Evolutionary conservation across 228 moss, liverwort and hornwort genomes (phyloP).

Genomic region (Sphagnum fallax): DNA sequence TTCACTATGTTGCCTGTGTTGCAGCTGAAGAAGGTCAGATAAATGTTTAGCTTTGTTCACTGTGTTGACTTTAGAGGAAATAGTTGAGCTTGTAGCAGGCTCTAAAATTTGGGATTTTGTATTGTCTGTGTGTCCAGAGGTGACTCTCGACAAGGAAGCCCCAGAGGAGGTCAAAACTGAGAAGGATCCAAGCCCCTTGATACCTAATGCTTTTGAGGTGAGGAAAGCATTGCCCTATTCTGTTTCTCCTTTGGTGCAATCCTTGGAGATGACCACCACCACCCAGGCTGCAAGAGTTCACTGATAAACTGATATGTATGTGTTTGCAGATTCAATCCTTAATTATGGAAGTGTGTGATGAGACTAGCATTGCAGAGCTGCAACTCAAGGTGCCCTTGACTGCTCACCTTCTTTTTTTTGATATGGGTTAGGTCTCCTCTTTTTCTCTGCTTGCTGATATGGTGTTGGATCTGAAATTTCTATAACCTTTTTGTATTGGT

Average conservation of each 20-base stretch:
- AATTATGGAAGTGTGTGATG: conserved; percentile 44
- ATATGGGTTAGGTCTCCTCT: too few species aligned
- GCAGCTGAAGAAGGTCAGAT: too few species aligned
- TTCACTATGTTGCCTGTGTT: too few species aligned
- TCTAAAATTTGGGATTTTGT: too few species aligned
- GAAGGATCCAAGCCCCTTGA: conserved; percentile 15
- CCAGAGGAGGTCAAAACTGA: conserved; percentile 6
- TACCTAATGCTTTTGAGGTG: conserved; percentile 37
- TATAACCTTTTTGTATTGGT: conserved; percentile 24
- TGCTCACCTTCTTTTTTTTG: not conserved
- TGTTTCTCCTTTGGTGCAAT: not conserved
- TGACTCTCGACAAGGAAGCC: not conserved
- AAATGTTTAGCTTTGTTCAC: too few species aligned
- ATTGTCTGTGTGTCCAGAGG: too few species aligned
- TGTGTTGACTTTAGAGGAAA: too few species aligned
- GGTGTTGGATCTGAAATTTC: conserved; percentile 19
- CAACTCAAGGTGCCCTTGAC: conserved; percentile 31
- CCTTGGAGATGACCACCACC: not conserved
- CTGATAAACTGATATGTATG: not conserved
- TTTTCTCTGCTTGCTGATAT: conserved; percentile 9
- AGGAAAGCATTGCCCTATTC: not conserved
- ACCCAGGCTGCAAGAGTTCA: not conserved
- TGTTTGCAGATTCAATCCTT: conserved; percentile 34
- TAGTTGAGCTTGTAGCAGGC: too few species aligned
- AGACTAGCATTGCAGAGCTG: conserved; percentile 49